These are phyloP conservation scores for Pythium sukuiense DNA, from an alignment of 352 stramenopile species.

Conservation along the genomic window DNA sequence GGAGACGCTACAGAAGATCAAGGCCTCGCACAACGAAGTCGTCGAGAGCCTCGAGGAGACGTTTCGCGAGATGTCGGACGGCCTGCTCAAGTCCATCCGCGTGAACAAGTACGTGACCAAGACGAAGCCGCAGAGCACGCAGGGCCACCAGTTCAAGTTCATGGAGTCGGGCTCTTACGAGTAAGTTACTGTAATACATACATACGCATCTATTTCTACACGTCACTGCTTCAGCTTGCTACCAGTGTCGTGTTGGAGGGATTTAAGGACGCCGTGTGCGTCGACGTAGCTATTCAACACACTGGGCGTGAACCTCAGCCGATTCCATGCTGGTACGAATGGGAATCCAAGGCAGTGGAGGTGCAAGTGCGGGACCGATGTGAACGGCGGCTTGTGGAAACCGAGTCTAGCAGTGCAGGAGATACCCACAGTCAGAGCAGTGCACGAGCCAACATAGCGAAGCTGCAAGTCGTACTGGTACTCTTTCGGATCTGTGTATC, in stretches of 20 bases:
- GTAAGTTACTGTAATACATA: constrained; percentile 27
- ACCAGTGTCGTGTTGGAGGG: constrained; percentile 15
- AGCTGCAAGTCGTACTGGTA: constrained; percentile 17
- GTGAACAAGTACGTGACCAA: constrained; percentile 87
- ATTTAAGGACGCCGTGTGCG: constrained; percentile 41
- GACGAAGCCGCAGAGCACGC: constrained; percentile 73
- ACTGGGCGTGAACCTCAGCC: constrained; percentile 53
- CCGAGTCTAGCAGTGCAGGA: constrained; percentile 41
- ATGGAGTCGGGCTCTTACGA: constrained; percentile 82
- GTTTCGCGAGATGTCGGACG: constrained; percentile 84
- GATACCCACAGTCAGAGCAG: constrained; percentile 3
- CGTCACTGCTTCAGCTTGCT: background rate
- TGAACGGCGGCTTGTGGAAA: constrained; percentile 72
- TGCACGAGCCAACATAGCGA: background rate
- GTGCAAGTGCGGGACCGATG: constrained; percentile 71
- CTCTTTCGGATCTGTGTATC: constrained; percentile 29
- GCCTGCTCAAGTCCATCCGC: constrained; percentile 77
- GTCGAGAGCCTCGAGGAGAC: constrained; percentile 81
- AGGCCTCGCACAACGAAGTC: constrained; percentile 64
- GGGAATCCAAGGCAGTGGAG: constrained; percentile 69
- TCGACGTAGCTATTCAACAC: constrained; percentile 60
- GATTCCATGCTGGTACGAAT: constrained; percentile 65
- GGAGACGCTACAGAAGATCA: constrained; percentile 67
- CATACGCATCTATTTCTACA: background rate
- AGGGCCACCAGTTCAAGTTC: constrained; percentile 82